Conservation (phyloP, 208 protist genomes). For the Endotrypanum monterogeii region DNA sequence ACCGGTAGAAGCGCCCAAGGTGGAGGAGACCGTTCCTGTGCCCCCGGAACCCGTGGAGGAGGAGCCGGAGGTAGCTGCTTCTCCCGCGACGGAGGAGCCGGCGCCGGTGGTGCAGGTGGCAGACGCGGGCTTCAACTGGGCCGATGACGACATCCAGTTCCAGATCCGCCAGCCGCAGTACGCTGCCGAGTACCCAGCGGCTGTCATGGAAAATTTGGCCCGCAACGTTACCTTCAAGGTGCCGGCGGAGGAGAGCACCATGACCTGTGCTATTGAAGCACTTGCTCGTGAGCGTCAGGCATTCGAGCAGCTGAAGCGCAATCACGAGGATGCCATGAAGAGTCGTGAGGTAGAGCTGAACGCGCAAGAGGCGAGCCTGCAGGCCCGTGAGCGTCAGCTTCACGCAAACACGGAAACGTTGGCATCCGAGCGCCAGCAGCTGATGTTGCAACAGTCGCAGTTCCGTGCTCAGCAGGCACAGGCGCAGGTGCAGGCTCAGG, state of each 20-base stretch:
- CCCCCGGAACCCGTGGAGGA: constrained; percentile 13
- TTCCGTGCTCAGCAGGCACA: constrained; percentile 26
- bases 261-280: constrained; percentile 40
- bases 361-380: constrained; percentile 39
- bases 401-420: constrained; percentile 40
- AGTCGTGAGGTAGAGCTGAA: constrained; percentile 51
- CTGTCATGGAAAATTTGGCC: constrained; percentile 56
- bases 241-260: constrained; percentile 39
- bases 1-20: not conserved
- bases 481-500: constrained; percentile 20
- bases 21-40: constrained; percentile 1
- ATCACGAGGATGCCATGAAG: constrained; percentile 50
- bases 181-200: constrained; percentile 67
- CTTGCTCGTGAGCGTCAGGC: constrained; percentile 46
- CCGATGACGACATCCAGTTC: constrained; percentile 81
- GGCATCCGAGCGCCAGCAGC: constrained; percentile 33
- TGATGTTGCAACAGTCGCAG: constrained; percentile 53
- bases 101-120: constrained; percentile 27
- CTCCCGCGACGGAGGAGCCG: constrained; percentile 12
- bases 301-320: constrained; percentile 48
- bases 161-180: constrained; percentile 57
- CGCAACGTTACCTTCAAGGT: constrained; percentile 62
- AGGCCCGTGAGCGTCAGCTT: constrained; percentile 41
- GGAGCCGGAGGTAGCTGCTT: constrained; percentile 16
- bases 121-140: constrained; percentile 75